Percentiles rank a stretch among this genome's conserved stretches.
Conservation (phyloP, 192 early-diverging fungal species). For the Backusella luteola region DNA sequence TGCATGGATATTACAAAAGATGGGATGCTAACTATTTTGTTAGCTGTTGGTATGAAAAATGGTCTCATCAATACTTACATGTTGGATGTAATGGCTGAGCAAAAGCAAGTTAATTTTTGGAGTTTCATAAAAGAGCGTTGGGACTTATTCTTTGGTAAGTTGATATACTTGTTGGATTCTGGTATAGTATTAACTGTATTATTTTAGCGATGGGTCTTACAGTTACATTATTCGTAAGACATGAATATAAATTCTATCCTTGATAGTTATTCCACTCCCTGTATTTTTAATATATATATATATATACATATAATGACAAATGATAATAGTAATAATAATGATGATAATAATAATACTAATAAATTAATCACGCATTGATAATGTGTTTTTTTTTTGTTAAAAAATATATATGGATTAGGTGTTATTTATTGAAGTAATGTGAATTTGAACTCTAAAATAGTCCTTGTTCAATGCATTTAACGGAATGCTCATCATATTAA, state of each 20-base stretch:
- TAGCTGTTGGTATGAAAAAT: conserved; percentile 18
- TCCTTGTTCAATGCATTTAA: not conserved
- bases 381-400: not conserved
- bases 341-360: not conserved
- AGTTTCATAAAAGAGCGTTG: conserved; percentile 18
- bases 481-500: not conserved
- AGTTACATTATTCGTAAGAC: not conserved
- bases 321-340: not conserved
- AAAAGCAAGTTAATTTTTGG: conserved; percentile 13
- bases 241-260: conserved; percentile 1
- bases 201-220: not conserved
- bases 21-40: not conserved
- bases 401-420: not conserved
- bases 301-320: not conserved
- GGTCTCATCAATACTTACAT: not conserved
- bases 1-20: not conserved
- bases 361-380: not conserved
- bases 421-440: not conserved
- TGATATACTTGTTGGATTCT: not conserved
- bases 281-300: not conserved
- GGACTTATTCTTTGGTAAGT: conserved; percentile 17
- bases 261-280: not conserved
- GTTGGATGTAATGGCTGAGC: conserved; percentile 5
- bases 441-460: not conserved
- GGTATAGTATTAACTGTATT: not conserved